Conservation (phyloP, 1,284 basidiomycete species). For the Cryptococcus sp. region DNA sequence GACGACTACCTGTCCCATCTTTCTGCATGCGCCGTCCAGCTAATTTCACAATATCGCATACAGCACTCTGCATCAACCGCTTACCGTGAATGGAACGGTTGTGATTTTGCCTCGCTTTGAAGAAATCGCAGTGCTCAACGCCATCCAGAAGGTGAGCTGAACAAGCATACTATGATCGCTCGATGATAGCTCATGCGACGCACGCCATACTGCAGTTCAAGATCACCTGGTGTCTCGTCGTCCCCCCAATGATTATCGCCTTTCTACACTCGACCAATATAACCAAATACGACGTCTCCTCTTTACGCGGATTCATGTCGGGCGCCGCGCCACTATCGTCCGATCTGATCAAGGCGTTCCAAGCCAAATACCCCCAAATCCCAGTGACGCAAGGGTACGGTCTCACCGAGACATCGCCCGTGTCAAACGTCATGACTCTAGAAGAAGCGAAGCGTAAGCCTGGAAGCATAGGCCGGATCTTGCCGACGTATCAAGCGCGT, state of each 20-base stretch:
- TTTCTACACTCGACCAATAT: slow-evolving; percentile 59
- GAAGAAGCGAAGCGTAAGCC: slow-evolving; percentile 40
- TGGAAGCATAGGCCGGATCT: slow-evolving; percentile 69
- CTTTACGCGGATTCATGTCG: slow-evolving; percentile 64
- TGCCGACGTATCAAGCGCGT: slow-evolving; percentile 77
- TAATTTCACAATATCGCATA: neutral
- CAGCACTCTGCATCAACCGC: slow-evolving; percentile 60
- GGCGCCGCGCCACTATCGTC: slow-evolving; percentile 79
- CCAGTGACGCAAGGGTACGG: slow-evolving; percentile 54
- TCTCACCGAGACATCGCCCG: slow-evolving; percentile 57
- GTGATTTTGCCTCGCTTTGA: slow-evolving; percentile 70
- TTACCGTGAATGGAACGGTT: slow-evolving; percentile 63
- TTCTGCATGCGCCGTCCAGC: neutral
- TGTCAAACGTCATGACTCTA: slow-evolving; percentile 47
- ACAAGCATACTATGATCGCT: neutral
- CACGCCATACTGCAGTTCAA: slow-evolving; percentile 60
- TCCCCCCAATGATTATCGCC: slow-evolving; percentile 78
- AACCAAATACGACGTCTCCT: slow-evolving; percentile 68
- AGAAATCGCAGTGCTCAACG: slow-evolving; percentile 60
- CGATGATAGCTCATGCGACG: no score
- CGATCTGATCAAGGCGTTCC: slow-evolving; percentile 39
- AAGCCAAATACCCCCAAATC: slow-evolving; percentile 28
- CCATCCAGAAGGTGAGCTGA: slow-evolving; percentile 65
- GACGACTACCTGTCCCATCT: neutral
- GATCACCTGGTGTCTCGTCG: slow-evolving; percentile 66